Evolutionary conservation across 441 rosid species (phyloP), one percentile per base, ranked within the genome.

Genomic region (Capsella rubella): DNA sequence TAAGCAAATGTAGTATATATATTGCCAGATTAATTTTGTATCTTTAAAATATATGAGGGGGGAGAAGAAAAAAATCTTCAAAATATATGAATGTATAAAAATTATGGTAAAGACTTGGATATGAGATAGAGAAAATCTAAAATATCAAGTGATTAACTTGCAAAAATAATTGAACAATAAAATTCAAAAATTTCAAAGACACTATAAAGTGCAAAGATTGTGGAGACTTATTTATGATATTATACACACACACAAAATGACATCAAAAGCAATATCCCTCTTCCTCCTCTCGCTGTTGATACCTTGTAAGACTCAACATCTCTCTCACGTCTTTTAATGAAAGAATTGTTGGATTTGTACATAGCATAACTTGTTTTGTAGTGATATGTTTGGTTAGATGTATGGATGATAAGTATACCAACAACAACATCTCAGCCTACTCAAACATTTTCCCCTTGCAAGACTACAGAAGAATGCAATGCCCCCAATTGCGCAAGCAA

Each of bases 401-500:
- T 49, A 13, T 55, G 14, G 31, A 68, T 55, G 12, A 13, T 43
- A 6, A 27, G 14, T 43, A 5, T 53, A 39, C 52, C 42, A 43
- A 54, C 53, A 52, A n/a, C 53, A 55, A 16, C 16, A 15, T 28
- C 40, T 67, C 63, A 6, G 51, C 39, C 50, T 53, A 2, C 35
- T 28, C 3, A 42, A 27, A 43, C 13, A 10, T 68, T 68, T 68
- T 9, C 52, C 32, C 64, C 64, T 43, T 68, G 64, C 31, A 55
- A 29, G 64, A 43, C 12, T 13, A 8, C 14, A 43, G 54, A 68
- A 31, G 45, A 68, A 55, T 68, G 72, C 29, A 51, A 55, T 28
- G 53, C 63, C 29, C 8, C 53, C 53, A 68, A 68, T 42, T 55
- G 72, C 4, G 63, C 32, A 55, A 42, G 72, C 31, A 15, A 31